Evolutionary conservation across 768 basidiomycete species (phyloP), one percentile per base, ranked within the genome.

Genomic region (Mrakia frigida): DNA sequence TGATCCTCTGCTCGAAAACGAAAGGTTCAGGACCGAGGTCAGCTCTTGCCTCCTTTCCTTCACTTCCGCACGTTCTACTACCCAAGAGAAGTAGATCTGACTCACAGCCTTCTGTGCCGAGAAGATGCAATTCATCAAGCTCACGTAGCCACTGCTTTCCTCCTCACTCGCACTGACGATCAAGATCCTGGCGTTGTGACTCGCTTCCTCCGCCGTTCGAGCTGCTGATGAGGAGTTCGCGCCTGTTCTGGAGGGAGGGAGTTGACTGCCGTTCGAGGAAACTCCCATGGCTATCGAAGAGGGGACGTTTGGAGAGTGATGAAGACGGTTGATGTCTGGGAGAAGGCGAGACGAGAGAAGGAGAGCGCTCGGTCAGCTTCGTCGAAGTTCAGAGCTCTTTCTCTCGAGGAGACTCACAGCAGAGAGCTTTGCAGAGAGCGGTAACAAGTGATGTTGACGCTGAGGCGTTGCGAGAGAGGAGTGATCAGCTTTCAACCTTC

Each of bases 41-140:
- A 60, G 63, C 67, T 73, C 7, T 9, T 60, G 7, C 77, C 67
- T 53, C 67, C 53, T 25, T 28, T 37, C 16, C 53, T 39, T 21
- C 23, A 35, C 35, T 50, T 14, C 18, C 23, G 16, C 23, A 33
- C 35, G 6, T 65, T 39, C 25, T 72, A 56, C 56, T 61, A 75
- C 59, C 71, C 39, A 59, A 46, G 74, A 76, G 77, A 67, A 33
- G 73, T 60, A 77, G 74, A 31, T 70, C 37, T 59, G 21, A 74
- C 90, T 80, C 79, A 92, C 96, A 79, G 94, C 86, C 85, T 99
- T 99, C 84, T 99, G 97, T 6, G 97, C 97, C 25, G 95, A 94
- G 84, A 99, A 99, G 69, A 98, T 98, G 73, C 94, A 90, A 82
- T 98, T 98, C 97, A 99, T 99, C 82, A 98, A 90, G 35, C 96